Evolutionary conservation across 2,329 filamentous ascomycete species (phyloP).

Genomic region (Colletotrichum eremochloae): DNA sequence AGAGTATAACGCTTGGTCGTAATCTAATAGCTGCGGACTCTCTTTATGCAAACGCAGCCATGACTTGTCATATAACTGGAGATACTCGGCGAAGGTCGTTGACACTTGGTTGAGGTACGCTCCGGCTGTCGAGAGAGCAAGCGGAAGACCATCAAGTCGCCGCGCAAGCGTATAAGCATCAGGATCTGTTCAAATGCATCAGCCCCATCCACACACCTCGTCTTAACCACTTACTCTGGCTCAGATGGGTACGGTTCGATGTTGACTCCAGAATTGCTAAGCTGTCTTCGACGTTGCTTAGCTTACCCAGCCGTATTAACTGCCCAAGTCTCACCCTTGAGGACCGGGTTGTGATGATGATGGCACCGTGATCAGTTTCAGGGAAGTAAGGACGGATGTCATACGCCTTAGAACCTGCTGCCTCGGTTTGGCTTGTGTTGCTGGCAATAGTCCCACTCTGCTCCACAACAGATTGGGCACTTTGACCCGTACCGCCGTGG

Average conservation of each 20-base stretch:
- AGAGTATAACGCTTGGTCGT: conserved; percentile 52
- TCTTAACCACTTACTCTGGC: conserved; percentile 46
- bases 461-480: background rate
- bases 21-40: conserved; percentile 48
- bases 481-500: background rate
- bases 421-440: conserved; percentile 16
- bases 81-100: conserved; percentile 55
- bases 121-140: conserved; percentile 61
- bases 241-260: conserved; percentile 45
- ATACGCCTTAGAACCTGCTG: conserved; percentile 41
- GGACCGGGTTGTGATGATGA: conserved; percentile 57
- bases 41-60: conserved; percentile 53
- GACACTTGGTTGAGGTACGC: conserved; percentile 56
- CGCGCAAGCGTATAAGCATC: conserved; percentile 49
- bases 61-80: conserved; percentile 53
- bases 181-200: conserved; percentile 45
- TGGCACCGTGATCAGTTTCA: conserved; percentile 53
- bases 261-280: conserved; percentile 50
- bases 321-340: conserved; percentile 51
- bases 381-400: conserved; percentile 52
- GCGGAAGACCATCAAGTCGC: conserved; percentile 58
- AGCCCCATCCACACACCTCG: background rate
- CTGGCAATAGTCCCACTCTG: background rate
- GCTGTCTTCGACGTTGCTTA: conserved; percentile 49
- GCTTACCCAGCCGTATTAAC: conserved; percentile 50